A percentile compares a stretch with the other conserved stretches of the same genome.
These are phyloP conservation scores for Teunomyces funiuensis DNA, from an alignment of 805 yeast genomes.

Conservation along the genomic window DNA sequence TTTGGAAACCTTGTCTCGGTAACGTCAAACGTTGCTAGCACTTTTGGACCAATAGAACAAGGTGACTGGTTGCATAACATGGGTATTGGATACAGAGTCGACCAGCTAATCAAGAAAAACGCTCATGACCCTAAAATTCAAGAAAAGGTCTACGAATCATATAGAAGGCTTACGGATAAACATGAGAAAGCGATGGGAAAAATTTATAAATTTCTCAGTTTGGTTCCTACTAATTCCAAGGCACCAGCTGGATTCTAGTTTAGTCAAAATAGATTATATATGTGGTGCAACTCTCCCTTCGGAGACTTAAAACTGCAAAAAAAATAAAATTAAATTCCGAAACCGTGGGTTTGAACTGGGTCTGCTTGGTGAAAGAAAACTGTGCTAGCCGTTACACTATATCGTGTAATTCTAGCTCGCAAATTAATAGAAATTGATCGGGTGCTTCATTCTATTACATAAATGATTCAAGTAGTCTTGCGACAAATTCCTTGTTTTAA, in stretches of 20 bases:
- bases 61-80: slow-evolving; percentile 76
- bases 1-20: slow-evolving; percentile 53
- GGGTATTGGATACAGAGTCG: slow-evolving; percentile 73
- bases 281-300: no score
- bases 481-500: no score
- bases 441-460: no score
- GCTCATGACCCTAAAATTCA: slow-evolving; percentile 42
- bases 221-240: slow-evolving; percentile 46
- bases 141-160: slow-evolving; percentile 55
- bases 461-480: no score
- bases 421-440: no score
- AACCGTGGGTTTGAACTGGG: slow-evolving; percentile 89
- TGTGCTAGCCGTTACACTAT: slow-evolving; percentile 83
- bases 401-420: slow-evolving; percentile 53
- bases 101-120: slow-evolving; percentile 51
- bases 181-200: slow-evolving; percentile 71
- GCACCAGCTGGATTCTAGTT: slow-evolving; percentile 55
- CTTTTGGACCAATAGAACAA: slow-evolving; percentile 65
- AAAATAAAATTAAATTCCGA: slow-evolving; percentile 48
- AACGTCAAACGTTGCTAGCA: slow-evolving; percentile 21
- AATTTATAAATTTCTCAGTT: slow-evolving; percentile 68
- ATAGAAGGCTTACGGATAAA: slow-evolving; percentile 61
- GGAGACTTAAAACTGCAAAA: no score
- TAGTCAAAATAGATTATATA: no score
- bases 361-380: slow-evolving; percentile 83